Conservation (phyloP, 805 yeast species). For the Candida wancherniae region DNA sequence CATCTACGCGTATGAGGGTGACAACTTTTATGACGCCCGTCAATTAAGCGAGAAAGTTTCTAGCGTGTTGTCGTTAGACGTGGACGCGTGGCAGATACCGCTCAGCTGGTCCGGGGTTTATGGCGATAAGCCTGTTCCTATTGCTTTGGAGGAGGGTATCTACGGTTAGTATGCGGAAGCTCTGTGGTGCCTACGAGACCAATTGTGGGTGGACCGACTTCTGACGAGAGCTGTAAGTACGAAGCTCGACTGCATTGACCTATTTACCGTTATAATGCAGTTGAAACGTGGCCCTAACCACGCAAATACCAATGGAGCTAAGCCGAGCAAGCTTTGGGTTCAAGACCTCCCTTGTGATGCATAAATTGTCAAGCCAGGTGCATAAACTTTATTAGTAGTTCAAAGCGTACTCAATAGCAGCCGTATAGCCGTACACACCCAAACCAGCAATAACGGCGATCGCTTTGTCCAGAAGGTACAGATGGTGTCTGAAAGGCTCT, state of each 20-base stretch:
- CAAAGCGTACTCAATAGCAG: conserved; percentile 37
- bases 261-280: too few relatives aligned
- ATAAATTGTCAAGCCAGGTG: too few relatives aligned
- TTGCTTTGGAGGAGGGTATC: conserved; percentile 72
- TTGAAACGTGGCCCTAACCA: too few relatives aligned
- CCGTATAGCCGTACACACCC: conserved; percentile 41
- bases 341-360: too few relatives aligned
- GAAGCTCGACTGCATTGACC: too few relatives aligned
- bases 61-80: conserved; percentile 21
- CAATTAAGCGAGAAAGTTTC: conserved; percentile 39
- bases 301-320: too few relatives aligned
- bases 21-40: conserved; percentile 70
- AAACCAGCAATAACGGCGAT: conserved; percentile 41
- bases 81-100: conserved; percentile 47
- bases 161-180: too few relatives aligned
- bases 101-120: conserved; percentile 82
- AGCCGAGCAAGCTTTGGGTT: too few relatives aligned
- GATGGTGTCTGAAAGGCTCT: conserved; percentile 48
- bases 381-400: conserved; percentile 25
- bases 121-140: conserved; percentile 65
- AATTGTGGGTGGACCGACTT: too few relatives aligned
- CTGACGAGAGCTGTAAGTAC: too few relatives aligned
- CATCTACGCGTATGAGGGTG: conserved; percentile 82
- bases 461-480: conserved; percentile 46
- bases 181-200: too few relatives aligned